Percentiles rank a stretch among this genome's conserved stretches.
phyloP scores from a whole-genome alignment of 2,329 filamentous ascomycete species.

The Xylaria sp. region DNA sequence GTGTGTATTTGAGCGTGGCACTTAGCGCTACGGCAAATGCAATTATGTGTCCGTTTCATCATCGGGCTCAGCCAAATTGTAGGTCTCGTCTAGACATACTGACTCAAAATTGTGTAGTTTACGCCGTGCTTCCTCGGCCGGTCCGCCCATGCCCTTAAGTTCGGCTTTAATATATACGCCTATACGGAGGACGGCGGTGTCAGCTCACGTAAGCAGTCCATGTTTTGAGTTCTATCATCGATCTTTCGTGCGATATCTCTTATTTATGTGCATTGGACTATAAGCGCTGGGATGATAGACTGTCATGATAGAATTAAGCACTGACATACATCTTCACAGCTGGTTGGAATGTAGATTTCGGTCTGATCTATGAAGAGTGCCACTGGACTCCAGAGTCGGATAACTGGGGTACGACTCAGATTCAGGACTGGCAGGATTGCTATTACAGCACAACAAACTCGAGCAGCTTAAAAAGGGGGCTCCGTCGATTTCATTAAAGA shows the following conservation, averaged over 20 bases:
- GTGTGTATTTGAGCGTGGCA: background rate
- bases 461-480: conserved; percentile 12
- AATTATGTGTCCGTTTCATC: background rate
- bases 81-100: background rate
- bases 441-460: conserved; percentile 27
- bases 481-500: conserved; percentile 10
- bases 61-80: background rate
- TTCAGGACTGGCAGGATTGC: conserved; percentile 30
- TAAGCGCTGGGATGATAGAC: background rate
- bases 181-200: conserved; percentile 33
- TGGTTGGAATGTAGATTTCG: conserved; percentile 37
- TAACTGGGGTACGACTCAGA: conserved; percentile 31
- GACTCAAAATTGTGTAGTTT: conserved; percentile 21
- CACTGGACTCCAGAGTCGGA: conserved; percentile 28
- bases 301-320: background rate
- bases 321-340: conserved; percentile 21
- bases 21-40: background rate
- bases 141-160: conserved; percentile 23
- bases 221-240: background rate
- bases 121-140: conserved; percentile 36
- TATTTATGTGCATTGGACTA: background rate
- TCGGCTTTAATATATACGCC: conserved; percentile 28
- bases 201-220: conserved; percentile 27
- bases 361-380: conserved; percentile 34
- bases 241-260: background rate